Percentiles rank a stretch among this genome's conserved stretches.
Conservation (phyloP, 1,284 basidiomycete genomes). For the Trametes pubescens region DNA sequence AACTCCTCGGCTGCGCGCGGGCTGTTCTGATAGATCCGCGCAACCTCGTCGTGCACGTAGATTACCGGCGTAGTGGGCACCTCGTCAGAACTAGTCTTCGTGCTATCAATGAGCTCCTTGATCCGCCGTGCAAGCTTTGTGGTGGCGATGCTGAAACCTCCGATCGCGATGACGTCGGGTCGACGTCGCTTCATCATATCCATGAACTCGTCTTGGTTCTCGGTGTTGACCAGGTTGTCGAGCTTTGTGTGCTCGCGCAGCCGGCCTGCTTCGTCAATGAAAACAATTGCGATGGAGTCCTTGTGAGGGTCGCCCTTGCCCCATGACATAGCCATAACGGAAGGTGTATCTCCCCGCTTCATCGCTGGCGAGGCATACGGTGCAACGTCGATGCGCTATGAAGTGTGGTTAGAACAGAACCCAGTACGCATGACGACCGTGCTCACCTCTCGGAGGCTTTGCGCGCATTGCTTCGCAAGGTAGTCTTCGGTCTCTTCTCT, state of each 20-base stretch:
- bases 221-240: slow-evolving; percentile 83
- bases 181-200: slow-evolving; percentile 84
- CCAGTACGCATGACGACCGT: neutral
- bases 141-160: slow-evolving; percentile 89
- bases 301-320: slow-evolving; percentile 94
- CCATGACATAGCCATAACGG: slow-evolving; percentile 93
- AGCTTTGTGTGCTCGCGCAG: slow-evolving; percentile 89
- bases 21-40: slow-evolving; percentile 94
- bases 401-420: slow-evolving; percentile 22
- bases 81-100: slow-evolving; percentile 47
- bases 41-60: slow-evolving; percentile 92
- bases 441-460: slow-evolving; percentile 76
- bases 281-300: slow-evolving; percentile 88
- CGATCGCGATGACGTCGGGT: slow-evolving; percentile 91
- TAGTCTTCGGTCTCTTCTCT: slow-evolving; percentile 92
- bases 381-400: slow-evolving; percentile 75
- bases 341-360: slow-evolving; percentile 76
- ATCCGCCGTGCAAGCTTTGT: slow-evolving; percentile 73
- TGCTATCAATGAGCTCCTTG: slow-evolving; percentile 52
- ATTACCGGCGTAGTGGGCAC: slow-evolving; percentile 75
- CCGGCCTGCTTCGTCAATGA: slow-evolving; percentile 88
- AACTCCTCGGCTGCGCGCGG: slow-evolving; percentile 89
- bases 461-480: slow-evolving; percentile 73
- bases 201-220: slow-evolving; percentile 76
- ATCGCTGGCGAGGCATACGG: slow-evolving; percentile 75